Evolutionary conservation across 1,139 yeast species (phyloP).

Genomic region (Geotrichum restrictum): DNA sequence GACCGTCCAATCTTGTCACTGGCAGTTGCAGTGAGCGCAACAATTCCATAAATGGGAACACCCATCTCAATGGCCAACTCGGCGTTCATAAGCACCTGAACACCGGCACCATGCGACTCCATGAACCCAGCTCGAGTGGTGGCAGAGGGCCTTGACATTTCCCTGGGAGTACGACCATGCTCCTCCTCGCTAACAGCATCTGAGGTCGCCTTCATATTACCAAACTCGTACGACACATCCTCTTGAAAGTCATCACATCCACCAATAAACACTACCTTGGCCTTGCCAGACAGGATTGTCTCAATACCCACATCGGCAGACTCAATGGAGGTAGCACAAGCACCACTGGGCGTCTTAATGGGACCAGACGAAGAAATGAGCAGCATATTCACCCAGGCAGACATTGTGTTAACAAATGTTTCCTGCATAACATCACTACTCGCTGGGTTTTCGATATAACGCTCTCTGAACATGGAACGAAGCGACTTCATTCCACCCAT

Average conservation of each 20-base stretch:
- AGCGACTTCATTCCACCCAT: conserved; percentile 98
- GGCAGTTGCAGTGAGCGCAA: conserved; percentile 93
- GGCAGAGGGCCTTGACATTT: conserved; percentile 97
- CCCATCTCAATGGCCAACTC: conserved; percentile 94
- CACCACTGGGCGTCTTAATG: conserved; percentile 97
- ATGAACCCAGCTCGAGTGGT: conserved; percentile 94
- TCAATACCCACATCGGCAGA: conserved; percentile 95
- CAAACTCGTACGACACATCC: conserved; percentile 96
- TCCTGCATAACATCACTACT: conserved; percentile 96
- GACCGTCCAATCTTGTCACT: conserved; percentile 98
- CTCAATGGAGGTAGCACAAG: conserved; percentile 98
- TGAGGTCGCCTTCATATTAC: conserved; percentile 97
- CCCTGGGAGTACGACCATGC: conserved; percentile 94
- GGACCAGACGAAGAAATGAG: conserved; percentile 96
- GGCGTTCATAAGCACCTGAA: conserved; percentile 92
- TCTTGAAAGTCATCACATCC: conserved; percentile 99
- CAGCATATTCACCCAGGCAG: conserved; percentile 99
- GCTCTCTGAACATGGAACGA: conserved; percentile 95
- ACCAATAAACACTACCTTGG: conserved; percentile 93
- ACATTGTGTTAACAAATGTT: conserved; percentile 96
- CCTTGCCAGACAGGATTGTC: conserved; percentile 86
- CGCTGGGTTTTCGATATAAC: conserved; percentile 86
- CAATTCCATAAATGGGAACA: conserved; percentile 94
- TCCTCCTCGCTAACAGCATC: conserved; percentile 80
- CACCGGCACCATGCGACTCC: conserved; percentile 99